Base-by-base conservation (phyloP, 1,284 basidiomycete species). In the Sporisorium exsertum region DNA sequence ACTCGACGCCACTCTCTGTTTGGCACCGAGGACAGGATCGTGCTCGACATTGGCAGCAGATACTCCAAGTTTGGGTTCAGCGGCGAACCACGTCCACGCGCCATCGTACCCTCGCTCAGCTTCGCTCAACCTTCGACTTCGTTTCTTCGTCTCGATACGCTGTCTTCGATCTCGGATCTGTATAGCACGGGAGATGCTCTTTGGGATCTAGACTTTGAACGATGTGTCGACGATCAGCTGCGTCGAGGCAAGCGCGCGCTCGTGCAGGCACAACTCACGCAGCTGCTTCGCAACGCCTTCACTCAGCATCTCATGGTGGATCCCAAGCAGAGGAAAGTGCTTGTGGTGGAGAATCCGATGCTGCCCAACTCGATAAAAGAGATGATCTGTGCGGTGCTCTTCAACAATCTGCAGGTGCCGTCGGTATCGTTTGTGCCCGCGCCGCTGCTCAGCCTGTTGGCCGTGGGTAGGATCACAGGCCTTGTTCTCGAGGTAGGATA, bases 401-500 rank as follows among this genome's bases (percentile, higher is more conserved):
- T 99, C 83, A 92, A 93, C 69, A 96, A 96, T 79, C 87, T 95
- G 15, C 93, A 95, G 87, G 92, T 94, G 26, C 95, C 95, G 2
- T 94, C 93, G 2, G 89, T 99, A 70, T 95, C 94, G 0, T 98
- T 98, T 16, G 60, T 84, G 3, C 79, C 81, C 9, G 92, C 93
- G 64, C 93, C 94, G 78, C 87, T 98, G 1, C 89, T 97, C 12
- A 90, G 94, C 0, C 87, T 98, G 16, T 88, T 97, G 62, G 91
- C 94, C 1, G 90, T 91, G 2, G 96, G 97, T 5, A 88, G 93
- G 64, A 92, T 94, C 74, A 95, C 94, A 0, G 96, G 95, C 1
- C 89, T 99, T 8, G 95, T 98, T 0, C 88, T 99, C 2, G 95
- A 98, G 80, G 91, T 91, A 73, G 97, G 96, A 0, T 91, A 95